A percentile compares a stretch with the other conserved stretches of the same genome.
phyloP scores from a whole-genome alignment of 2,329 filamentous ascomycete species.

The Fusarium tanahbumbuense region DNA sequence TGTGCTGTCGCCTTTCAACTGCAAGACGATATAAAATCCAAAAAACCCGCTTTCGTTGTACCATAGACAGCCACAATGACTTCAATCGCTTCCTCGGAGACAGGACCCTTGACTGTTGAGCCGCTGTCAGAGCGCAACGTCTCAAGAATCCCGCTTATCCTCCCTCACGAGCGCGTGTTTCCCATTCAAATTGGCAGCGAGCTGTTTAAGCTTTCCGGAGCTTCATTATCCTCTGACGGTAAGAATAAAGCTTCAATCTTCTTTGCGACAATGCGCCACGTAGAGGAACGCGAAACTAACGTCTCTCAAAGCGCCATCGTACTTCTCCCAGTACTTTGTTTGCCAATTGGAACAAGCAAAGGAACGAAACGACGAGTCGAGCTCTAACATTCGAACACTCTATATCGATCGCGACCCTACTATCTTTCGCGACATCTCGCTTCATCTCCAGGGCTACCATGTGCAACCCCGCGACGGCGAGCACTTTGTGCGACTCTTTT shows the following conservation, averaged over 20 bases:
- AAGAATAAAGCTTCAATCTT: slow-evolving; percentile 43
- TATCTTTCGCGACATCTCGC: slow-evolving; percentile 89
- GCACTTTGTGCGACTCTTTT: slow-evolving; percentile 92
- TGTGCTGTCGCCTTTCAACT: slow-evolving; percentile 12
- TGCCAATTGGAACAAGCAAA: slow-evolving; percentile 78
- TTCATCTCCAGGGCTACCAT: slow-evolving; percentile 94
- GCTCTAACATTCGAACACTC: slow-evolving; percentile 74
- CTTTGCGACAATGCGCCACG: slow-evolving; percentile 15
- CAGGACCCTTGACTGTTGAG: slow-evolving; percentile 41
- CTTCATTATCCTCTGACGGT: slow-evolving; percentile 80
- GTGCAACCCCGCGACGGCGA: slow-evolving; percentile 82
- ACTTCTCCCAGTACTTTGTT: slow-evolving; percentile 94
- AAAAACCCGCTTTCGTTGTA: neutral
- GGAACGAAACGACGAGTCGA: slow-evolving; percentile 65
- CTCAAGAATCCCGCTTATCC: slow-evolving; percentile 64
- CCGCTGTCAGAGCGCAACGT: slow-evolving; percentile 51
- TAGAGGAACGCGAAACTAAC: slow-evolving; percentile 18
- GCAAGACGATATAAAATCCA: neutral
- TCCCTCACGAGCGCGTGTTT: slow-evolving; percentile 79
- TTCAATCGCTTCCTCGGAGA: slow-evolving; percentile 47
- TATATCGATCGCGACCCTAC: slow-evolving; percentile 95
- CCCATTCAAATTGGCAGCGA: slow-evolving; percentile 79
- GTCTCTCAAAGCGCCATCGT: slow-evolving; percentile 78
- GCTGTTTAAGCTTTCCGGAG: slow-evolving; percentile 78
- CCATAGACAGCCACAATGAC: slow-evolving; percentile 2